Evolutionary conservation across 192 early-diverging fungal genomes (phyloP), one percentile per base, ranked within the genome.

Genomic region (Rhizophagus clarus): DNA sequence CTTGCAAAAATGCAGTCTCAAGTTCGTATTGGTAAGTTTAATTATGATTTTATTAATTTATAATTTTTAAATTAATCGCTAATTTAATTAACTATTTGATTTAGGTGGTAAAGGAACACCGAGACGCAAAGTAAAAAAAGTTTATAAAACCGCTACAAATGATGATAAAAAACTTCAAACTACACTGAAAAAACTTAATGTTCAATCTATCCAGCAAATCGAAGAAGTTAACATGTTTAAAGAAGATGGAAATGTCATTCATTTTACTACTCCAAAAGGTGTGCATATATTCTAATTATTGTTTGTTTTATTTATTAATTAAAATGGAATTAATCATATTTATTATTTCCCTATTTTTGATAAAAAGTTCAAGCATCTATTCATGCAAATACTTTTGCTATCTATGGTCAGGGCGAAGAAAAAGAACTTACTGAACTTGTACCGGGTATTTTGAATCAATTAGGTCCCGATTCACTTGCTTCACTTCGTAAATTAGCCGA

Each of bases 161-260:
- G 96, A 99, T 84, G 97, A 98, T 89, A 96, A 95, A 83, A 98
- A 97, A 94, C 93, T 99, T 67, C 89, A 93, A 82, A 88, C 92
- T 74, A 90, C 94, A 74, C 89, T 98, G 77, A 96, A 94, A 84
- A 97, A 98, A 92, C 91, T 99, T 76, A 91, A 94, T 82, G 92
- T 95, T 69, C 94, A 96, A 87, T 88, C 91, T 78, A 90, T 98
- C 80, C 86, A 89, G 83, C 90, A 88, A 79, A 93, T 99, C 79
- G 97, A 98, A 89, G 94, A 98, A 82, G 95, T 99, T 88, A 98
- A 99, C 93, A 98, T 99, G 95, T 98, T 98, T 90, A 95, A 91
- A 88, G 92, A 92, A 64, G 93, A 97, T 82, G 96, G 96, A 82
- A 94, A 91, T 84, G 93, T 98, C 79, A 88, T 97, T 82, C 94